Conservation (phyloP, 2,329 filamentous ascomycete genomes). For the Aureobasidium pullulans region DNA sequence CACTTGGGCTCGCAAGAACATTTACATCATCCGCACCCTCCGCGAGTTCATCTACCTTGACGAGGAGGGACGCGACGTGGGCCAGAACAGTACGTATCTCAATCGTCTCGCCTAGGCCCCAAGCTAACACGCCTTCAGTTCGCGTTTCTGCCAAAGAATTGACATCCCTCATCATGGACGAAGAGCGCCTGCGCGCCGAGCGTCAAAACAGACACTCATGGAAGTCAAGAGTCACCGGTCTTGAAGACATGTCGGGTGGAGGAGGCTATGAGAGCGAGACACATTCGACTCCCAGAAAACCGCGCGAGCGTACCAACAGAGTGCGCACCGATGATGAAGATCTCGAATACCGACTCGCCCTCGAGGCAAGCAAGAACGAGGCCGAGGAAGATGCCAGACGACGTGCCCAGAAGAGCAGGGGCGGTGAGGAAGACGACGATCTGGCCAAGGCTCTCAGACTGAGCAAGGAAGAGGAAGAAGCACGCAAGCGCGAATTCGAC, state of each 20-base stretch:
- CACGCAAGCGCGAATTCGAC: conserved; percentile 78
- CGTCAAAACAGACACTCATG: conserved; percentile 86
- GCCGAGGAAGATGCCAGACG: conserved; percentile 85
- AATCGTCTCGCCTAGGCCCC: conserved; percentile 11
- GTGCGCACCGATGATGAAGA: conserved; percentile 64
- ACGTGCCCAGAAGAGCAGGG: conserved; percentile 39
- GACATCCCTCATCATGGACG: conserved; percentile 83
- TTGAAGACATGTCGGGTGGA: conserved; percentile 64
- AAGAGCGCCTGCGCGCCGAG: conserved; percentile 84
- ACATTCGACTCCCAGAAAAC: conserved; percentile 30
- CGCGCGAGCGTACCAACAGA: conserved; percentile 30
- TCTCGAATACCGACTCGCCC: conserved; percentile 78
- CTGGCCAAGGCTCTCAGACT: conserved; percentile 90
- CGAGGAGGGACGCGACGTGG: conserved; percentile 84
- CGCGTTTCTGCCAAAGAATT: conserved; percentile 94
- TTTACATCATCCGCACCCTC: conserved; percentile 97
- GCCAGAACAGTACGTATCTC: conserved; percentile 75
- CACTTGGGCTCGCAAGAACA: conserved; percentile 95
- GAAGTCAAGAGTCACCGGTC: conserved; percentile 92
- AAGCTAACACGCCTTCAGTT: conserved; percentile 51
- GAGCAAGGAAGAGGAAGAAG: conserved; percentile 88
- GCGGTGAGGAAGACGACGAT: conserved; percentile 64
- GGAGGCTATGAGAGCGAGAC: conserved; percentile 28
- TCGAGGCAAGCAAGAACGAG: conserved; percentile 91
- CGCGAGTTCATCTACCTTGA: conserved; percentile 96